phyloP scores from a whole-genome alignment of 2,329 filamentous ascomycete species.

The Phaeosphaeriaceae sp. region DNA sequence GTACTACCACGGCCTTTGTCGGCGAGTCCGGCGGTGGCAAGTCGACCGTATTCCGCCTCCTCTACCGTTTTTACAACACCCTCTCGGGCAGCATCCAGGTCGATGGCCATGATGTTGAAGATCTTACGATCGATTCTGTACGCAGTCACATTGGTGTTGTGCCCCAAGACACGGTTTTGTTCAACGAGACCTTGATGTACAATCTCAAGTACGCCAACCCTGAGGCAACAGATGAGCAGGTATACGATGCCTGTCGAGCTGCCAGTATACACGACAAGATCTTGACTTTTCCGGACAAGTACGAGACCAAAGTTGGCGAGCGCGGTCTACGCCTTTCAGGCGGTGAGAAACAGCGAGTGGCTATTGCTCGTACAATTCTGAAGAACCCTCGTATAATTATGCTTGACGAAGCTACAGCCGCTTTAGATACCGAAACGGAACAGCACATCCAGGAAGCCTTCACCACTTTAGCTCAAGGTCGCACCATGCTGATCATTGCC shows the following conservation, averaged over 20 bases:
- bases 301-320: slow-evolving; percentile 89
- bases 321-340: slow-evolving; percentile 85
- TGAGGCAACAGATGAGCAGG: slow-evolving; percentile 78
- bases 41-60: slow-evolving; percentile 91
- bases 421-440: slow-evolving; percentile 89
- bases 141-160: slow-evolving; percentile 92
- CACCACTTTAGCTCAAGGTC: slow-evolving; percentile 78
- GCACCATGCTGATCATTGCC: slow-evolving; percentile 95
- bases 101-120: slow-evolving; percentile 83
- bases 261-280: slow-evolving; percentile 95
- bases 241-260: slow-evolving; percentile 81
- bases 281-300: slow-evolving; percentile 84
- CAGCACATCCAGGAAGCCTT: slow-evolving; percentile 91
- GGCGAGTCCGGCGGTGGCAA: slow-evolving; percentile 97
- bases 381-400: slow-evolving; percentile 93
- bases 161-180: slow-evolving; percentile 93
- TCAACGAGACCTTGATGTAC: slow-evolving; percentile 95
- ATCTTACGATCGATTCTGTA: slow-evolving; percentile 92
- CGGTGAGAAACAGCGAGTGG: slow-evolving; percentile 91
- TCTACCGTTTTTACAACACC: slow-evolving; percentile 96
- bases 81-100: slow-evolving; percentile 80
- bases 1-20: slow-evolving; percentile 93
- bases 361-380: slow-evolving; percentile 89
- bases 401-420: slow-evolving; percentile 90
- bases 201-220: slow-evolving; percentile 91